Base-by-base conservation (phyloP, 495 filamentous ascomycete species). In the Lentithecium fluviatile region DNA sequence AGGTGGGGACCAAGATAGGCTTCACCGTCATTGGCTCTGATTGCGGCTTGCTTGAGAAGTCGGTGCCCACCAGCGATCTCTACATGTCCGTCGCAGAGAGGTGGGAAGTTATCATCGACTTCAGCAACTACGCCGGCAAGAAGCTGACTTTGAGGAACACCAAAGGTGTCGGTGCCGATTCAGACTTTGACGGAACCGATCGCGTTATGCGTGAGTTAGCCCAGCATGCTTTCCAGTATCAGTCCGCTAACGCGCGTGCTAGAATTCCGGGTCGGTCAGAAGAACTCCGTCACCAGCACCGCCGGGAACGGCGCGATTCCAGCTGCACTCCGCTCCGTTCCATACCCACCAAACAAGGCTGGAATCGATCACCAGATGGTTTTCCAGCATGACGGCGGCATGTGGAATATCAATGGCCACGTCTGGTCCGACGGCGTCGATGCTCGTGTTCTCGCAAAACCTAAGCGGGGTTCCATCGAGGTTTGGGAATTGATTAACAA, bases 11-110 rank as follows among this genome's bases (percentile, higher is more conserved):
- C 8, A 56, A 20, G 65, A 57, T 82, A 20, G 65, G 71, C 0
- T 80, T 82, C 67, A 48, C 83, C 75, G 81, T 88, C 52, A 76
- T 82, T 45, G 79, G 71, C 15, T 73, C 78, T 15, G 81, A 83
- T 48, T 68, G 77, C 6, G 81, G 80, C 0, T 72, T 77, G 2
- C 58, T 82, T 7, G 61, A 59, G 0, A 26, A 19, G 3, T 73
- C 80, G 0, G 71, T 76, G 6, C 53, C 51, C 5, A 67, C 71
- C 0, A 56, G 58, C 32, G 25, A 56, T 37, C 45, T 82, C 26
- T 69, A 69, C 52, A 75, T 81, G 36, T 53, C 73, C 40, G 80
- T 80, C 72, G 81, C 73, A 0, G 81, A 83, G 69, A 74, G 81
- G 7, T 83, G 76, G 37, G 81, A 83, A 47, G 61, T 82, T 7